Evolutionary conservation across 495 filamentous ascomycete species (phyloP).

Genomic region (Tricharina praecox): DNA sequence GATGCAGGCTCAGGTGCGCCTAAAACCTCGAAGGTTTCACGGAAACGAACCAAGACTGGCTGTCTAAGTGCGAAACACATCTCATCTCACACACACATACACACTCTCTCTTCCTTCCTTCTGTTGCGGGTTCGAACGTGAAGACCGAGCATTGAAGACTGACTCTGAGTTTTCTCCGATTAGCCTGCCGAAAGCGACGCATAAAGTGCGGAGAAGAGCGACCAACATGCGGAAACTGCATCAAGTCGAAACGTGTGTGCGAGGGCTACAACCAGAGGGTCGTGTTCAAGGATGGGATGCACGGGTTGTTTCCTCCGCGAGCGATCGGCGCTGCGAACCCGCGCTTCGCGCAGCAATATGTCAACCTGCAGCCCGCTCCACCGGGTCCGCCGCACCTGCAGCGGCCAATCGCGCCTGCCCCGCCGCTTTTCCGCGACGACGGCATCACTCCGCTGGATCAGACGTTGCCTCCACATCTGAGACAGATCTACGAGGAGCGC

Average conservation of each 20-base stretch:
- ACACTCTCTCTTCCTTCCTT: slow-evolving; percentile 1
- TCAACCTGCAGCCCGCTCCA: slow-evolving; percentile 22
- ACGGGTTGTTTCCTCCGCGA: slow-evolving; percentile 20
- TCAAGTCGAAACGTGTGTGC: slow-evolving; percentile 84
- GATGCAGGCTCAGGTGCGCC: neutral
- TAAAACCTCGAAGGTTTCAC: slow-evolving; percentile 20
- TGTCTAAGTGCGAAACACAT: slow-evolving; percentile 79
- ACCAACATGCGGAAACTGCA: slow-evolving; percentile 78
- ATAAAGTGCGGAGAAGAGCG: slow-evolving; percentile 97
- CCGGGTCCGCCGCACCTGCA: slow-evolving; percentile 21
- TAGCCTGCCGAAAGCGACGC: slow-evolving; percentile 80
- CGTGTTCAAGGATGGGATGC: slow-evolving; percentile 74
- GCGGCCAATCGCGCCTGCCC: slow-evolving; percentile 32
- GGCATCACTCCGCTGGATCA: slow-evolving; percentile 24
- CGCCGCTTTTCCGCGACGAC: slow-evolving; percentile 24
- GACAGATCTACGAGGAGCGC: slow-evolving; percentile 17
- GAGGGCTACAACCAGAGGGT: slow-evolving; percentile 90
- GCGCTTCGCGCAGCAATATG: slow-evolving; percentile 27
- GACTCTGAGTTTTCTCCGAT: neutral
- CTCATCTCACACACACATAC: too few species aligned
- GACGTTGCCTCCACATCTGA: slow-evolving; percentile 18
- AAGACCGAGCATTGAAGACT: too few species aligned
- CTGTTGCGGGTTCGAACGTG: neutral
- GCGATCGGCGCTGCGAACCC: slow-evolving; percentile 31
- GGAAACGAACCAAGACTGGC: slow-evolving; percentile 88